Conservation (phyloP, 164 flowering plant genomes). For the Annona squamosa region DNA sequence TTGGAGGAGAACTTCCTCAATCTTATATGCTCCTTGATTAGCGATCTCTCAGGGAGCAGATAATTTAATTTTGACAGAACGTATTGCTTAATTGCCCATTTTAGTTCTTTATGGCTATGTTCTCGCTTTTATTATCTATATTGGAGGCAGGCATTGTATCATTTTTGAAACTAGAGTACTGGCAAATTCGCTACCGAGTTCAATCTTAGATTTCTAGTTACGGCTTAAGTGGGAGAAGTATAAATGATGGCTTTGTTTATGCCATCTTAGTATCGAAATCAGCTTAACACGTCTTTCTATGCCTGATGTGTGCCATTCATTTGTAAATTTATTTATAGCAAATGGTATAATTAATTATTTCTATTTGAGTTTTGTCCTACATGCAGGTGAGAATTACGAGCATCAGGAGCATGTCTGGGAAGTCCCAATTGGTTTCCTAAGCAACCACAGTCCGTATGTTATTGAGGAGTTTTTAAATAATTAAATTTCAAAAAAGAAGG, state of each 20-base stretch:
- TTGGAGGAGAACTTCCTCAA: not conserved
- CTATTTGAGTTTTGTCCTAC: too few species aligned
- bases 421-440: too few species aligned
- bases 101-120: too few species aligned
- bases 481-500: too few species aligned
- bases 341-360: too few species aligned
- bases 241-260: not conserved
- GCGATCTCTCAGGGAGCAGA: not conserved
- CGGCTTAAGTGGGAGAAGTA: not conserved
- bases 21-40: not conserved
- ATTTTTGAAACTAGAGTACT: not conserved
- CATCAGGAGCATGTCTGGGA: too few species aligned
- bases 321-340: not conserved
- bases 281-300: not conserved
- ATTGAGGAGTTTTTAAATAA: too few species aligned
- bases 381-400: too few species aligned
- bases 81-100: too few species aligned
- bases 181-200: not conserved
- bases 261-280: not conserved
- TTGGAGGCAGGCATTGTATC: not conserved
- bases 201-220: not conserved
- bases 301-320: not conserved
- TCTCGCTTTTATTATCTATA: too few species aligned
- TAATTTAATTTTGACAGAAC: not conserved
- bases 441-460: too few species aligned